A percentile compares a stretch with the other conserved stretches of the same genome.
phyloP scores from a whole-genome alignment of 202 grass and related monocot species.

The Zoysia matrella region DNA sequence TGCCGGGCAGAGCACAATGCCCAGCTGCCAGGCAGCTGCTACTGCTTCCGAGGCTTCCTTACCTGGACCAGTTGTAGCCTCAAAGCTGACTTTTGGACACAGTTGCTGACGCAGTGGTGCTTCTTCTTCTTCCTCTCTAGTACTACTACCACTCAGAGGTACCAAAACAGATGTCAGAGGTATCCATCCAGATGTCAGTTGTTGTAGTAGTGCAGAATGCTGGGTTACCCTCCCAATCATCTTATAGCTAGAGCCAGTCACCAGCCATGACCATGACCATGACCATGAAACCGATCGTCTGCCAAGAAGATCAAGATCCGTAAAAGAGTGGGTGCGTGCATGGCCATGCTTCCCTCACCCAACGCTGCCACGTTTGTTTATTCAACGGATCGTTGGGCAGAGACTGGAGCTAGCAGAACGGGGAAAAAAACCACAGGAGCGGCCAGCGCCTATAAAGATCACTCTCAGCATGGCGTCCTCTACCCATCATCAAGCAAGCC shows the following conservation, averaged over 20 bases:
- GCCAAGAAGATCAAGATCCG: conserved; percentile 60
- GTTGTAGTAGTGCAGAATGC: neutral
- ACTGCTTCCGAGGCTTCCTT: conserved; percentile 31
- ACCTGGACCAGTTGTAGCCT: conserved; percentile 44
- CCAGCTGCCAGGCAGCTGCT: conserved; percentile 12
- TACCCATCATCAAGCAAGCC: conserved; percentile 6
- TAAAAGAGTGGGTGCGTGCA: conserved; percentile 50
- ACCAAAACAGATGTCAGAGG: no score
- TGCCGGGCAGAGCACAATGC: conserved; percentile 40
- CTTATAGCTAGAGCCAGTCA: neutral
- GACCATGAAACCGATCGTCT: neutral
- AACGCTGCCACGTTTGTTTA: conserved; percentile 29
- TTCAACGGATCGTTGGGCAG: neutral
- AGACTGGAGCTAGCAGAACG: conserved; percentile 16
- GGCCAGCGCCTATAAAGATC: conserved; percentile 46
- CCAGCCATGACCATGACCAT: conserved; percentile 25
- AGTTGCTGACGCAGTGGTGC: conserved; percentile 1
- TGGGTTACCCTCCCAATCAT: neutral
- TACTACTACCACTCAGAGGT: conserved; percentile 21
- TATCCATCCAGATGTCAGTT: conserved; percentile 33
- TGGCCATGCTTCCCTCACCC: conserved; percentile 32
- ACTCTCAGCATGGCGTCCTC: neutral
- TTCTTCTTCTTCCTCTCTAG: neutral
- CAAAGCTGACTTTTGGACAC: conserved; percentile 27
- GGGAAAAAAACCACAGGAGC: neutral